Percentiles rank a stretch among this genome's conserved stretches.
These are phyloP conservation scores for Corrigiola litoralis DNA, from an alignment of 179 eudicot genomes.

Conservation along the genomic window DNA sequence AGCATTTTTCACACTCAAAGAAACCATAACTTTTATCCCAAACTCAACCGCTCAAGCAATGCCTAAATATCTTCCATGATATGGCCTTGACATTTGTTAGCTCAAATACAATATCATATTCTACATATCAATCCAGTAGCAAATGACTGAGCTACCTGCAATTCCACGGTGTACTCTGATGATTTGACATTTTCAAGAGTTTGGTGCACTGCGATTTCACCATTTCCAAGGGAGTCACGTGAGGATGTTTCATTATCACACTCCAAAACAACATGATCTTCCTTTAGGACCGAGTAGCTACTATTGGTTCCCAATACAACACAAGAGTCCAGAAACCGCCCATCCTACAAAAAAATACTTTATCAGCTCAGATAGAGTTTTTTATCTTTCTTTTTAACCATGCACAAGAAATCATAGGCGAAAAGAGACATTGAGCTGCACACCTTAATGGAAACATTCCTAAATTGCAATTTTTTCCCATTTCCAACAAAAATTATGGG, in stretches of 20 bases:
- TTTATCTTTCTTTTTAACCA: background rate
- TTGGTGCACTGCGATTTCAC: slow-evolving; percentile 28
- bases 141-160: too few relatives aligned
- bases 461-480: slow-evolving; percentile 77
- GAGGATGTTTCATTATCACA: slow-evolving; percentile 36
- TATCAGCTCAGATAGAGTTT: slow-evolving; percentile 7
- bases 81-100: too few relatives aligned
- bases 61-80: too few relatives aligned
- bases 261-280: slow-evolving; percentile 61
- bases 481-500: slow-evolving; percentile 71
- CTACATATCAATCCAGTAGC: too few relatives aligned
- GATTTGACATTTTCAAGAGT: slow-evolving; percentile 36
- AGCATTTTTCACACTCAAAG: too few relatives aligned
- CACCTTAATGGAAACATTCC: slow-evolving; percentile 75
- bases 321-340: slow-evolving; percentile 77
- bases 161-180: slow-evolving; percentile 60
- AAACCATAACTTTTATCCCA: too few relatives aligned
- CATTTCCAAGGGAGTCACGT: slow-evolving; percentile 25
- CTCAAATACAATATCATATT: too few relatives aligned
- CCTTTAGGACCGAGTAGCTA: slow-evolving; percentile 71
- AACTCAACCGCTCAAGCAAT: too few relatives aligned
- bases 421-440: background rate
- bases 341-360: slow-evolving; percentile 53
- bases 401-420: background rate
- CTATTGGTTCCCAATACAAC: slow-evolving; percentile 70